Conservation (phyloP, 1,139 yeast genomes). For the Blastobotrys aristatus region DNA sequence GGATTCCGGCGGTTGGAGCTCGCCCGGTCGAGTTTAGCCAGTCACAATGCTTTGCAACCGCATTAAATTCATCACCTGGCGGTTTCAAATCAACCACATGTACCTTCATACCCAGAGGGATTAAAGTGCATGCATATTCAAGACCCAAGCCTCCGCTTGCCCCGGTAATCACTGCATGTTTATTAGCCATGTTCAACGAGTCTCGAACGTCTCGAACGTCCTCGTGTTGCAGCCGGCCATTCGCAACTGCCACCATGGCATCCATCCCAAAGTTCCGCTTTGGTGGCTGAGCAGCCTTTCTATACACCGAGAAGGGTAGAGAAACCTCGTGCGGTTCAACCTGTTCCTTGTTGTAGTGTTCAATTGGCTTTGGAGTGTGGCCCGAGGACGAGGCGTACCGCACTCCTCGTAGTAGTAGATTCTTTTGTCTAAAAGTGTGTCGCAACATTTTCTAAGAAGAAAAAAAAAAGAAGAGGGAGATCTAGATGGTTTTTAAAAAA, state of each 20-base stretch:
- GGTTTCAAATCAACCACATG: conserved; percentile 68
- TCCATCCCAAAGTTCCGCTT: conserved; percentile 2
- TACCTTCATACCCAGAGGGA: conserved; percentile 36
- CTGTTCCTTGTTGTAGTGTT: background rate
- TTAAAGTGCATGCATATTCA: conserved; percentile 38
- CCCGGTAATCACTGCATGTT: conserved; percentile 70
- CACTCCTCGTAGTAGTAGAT: background rate
- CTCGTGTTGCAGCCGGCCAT: background rate
- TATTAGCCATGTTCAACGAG: conserved; percentile 49
- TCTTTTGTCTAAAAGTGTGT: no score
- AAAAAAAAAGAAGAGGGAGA: no score
- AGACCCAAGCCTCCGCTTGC: conserved; percentile 78
- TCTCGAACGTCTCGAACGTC: conserved; percentile 7
- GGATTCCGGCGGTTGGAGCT: conserved; percentile 3
- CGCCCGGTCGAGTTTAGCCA: conserved; percentile 41
- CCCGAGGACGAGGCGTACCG: background rate
- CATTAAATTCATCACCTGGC: conserved; percentile 40
- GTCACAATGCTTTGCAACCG: conserved; percentile 47
- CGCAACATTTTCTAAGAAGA: no score
- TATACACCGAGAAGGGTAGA: background rate
- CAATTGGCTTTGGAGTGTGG: background rate
- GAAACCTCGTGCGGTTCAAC: background rate
- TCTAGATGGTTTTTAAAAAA: no score
- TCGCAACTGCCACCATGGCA: conserved; percentile 1
- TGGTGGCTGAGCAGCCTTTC: conserved; percentile 1